phyloP scores from a whole-genome alignment of 2,329 filamentous ascomycete species.

The Penicillium verrucosum region DNA sequence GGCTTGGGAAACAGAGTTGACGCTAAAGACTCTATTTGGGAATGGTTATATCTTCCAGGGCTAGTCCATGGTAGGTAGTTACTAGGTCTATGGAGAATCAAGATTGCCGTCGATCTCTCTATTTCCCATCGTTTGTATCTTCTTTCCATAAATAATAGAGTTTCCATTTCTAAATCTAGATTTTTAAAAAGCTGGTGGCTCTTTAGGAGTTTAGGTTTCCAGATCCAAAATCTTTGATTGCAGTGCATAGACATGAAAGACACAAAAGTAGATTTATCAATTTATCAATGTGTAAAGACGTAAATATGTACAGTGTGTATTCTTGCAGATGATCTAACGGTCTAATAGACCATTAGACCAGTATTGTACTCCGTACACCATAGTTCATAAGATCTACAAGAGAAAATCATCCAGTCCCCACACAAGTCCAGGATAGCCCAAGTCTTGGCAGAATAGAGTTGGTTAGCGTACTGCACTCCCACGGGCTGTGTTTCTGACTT shows the following conservation, averaged over 20 bases:
- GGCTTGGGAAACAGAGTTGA: constrained; percentile 18
- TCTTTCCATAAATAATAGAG: neutral
- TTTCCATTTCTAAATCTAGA: neutral
- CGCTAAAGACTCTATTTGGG: constrained; percentile 19
- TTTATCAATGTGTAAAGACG: neutral
- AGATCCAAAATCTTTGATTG: neutral
- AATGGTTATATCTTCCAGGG: neutral
- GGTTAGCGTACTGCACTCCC: constrained; percentile 7
- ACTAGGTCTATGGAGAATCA: neutral
- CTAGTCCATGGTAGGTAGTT: neutral
- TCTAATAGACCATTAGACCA: neutral
- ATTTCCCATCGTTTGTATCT: neutral
- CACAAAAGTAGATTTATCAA: neutral
- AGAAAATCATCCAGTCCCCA: neutral
- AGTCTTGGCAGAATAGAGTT: constrained; percentile 17
- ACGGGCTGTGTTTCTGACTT: constrained; percentile 13
- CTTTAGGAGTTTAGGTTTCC: neutral
- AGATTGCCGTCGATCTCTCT: neutral
- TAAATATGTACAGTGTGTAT: neutral
- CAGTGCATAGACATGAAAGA: neutral
- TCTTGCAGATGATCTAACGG: neutral
- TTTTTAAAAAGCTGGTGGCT: neutral
- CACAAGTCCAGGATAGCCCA: constrained; percentile 15
- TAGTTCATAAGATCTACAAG: constrained; percentile 2
- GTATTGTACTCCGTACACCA: neutral